These are phyloP conservation scores for Fusarium dimerum DNA, from an alignment of 2,329 filamentous ascomycete genomes.

Conservation along the genomic window DNA sequence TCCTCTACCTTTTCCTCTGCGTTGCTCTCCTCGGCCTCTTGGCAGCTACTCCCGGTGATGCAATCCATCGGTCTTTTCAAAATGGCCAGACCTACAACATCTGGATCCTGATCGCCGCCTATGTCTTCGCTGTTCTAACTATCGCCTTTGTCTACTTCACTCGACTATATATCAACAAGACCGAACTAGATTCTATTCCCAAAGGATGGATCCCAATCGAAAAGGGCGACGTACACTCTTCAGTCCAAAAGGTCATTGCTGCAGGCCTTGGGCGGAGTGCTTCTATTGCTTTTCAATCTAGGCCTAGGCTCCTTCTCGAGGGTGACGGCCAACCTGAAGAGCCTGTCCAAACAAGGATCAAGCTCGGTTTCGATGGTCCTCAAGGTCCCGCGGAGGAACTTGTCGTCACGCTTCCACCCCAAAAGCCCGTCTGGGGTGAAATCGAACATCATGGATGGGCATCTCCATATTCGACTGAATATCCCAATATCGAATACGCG, in stretches of 20 bases:
- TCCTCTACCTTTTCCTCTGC: slow-evolving; percentile 75
- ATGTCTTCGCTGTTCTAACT: slow-evolving; percentile 70
- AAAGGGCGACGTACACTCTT: slow-evolving; percentile 75
- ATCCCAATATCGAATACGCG: slow-evolving; percentile 80
- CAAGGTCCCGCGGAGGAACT: slow-evolving; percentile 40
- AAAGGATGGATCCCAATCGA: slow-evolving; percentile 85
- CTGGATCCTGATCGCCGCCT: slow-evolving; percentile 76
- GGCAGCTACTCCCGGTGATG: slow-evolving; percentile 77
- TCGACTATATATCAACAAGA: slow-evolving; percentile 84
- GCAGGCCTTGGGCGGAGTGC: slow-evolving; percentile 75
- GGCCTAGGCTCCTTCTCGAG: slow-evolving; percentile 31
- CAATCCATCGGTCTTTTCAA: slow-evolving; percentile 73
- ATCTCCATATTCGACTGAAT: slow-evolving; percentile 71
- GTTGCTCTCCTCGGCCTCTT: slow-evolving; percentile 72
- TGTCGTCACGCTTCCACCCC: slow-evolving; percentile 49
- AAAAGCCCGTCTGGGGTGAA: slow-evolving; percentile 71
- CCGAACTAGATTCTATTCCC: slow-evolving; percentile 77
- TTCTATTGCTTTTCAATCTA: slow-evolving; percentile 71
- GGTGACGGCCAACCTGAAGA: slow-evolving; percentile 16
- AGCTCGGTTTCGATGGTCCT: slow-evolving; percentile 35
- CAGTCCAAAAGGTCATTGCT: slow-evolving; percentile 74
- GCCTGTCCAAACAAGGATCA: slow-evolving; percentile 18
- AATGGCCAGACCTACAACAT: slow-evolving; percentile 74
- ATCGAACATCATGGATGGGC: slow-evolving; percentile 89
- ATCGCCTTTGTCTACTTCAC: slow-evolving; percentile 77